Percentiles rank a stretch among this genome's conserved stretches.
These are phyloP conservation scores for Colletotrichum paranaense DNA, from an alignment of 2,329 filamentous ascomycete species.

Conservation along the genomic window DNA sequence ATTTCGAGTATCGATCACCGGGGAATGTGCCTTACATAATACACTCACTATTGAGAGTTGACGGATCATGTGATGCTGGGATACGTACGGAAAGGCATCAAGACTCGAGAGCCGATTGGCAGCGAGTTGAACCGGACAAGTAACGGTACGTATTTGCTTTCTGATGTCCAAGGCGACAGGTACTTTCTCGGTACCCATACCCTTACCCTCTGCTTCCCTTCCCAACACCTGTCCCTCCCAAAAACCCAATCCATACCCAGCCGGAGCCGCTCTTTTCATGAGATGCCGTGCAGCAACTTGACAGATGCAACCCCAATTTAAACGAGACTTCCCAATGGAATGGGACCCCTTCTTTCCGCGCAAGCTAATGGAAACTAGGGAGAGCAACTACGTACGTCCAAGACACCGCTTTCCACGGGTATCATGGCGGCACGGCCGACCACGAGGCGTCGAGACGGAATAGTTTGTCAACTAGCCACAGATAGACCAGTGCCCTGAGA, in stretches of 20 bases:
- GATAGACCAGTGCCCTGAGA: background rate
- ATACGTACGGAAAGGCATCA: no score
- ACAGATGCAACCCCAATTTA: conserved; percentile 32
- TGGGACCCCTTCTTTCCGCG: conserved; percentile 19
- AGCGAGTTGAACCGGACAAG: background rate
- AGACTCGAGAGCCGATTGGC: background rate
- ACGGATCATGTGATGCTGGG: background rate
- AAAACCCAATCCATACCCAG: background rate
- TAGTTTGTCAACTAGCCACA: background rate
- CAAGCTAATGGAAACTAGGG: conserved; percentile 26
- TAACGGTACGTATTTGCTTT: conserved; percentile 9
- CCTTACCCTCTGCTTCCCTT: background rate
- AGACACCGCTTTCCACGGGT: conserved; percentile 4
- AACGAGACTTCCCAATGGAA: conserved; percentile 30
- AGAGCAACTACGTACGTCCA: conserved; percentile 20
- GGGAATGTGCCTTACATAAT: background rate
- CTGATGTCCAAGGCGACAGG: no score
- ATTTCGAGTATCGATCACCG: background rate
- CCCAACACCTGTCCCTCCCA: background rate
- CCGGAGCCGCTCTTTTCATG: conserved; percentile 14
- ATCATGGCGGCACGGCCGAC: background rate
- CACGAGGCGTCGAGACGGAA: conserved; percentile 7
- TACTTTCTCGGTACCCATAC: background rate
- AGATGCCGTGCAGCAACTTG: conserved; percentile 2
- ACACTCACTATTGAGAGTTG: background rate